Evolutionary conservation across 192 early-diverging fungal species (phyloP), one percentile per base, ranked within the genome.

Genomic region (Mortierella alpina): DNA sequence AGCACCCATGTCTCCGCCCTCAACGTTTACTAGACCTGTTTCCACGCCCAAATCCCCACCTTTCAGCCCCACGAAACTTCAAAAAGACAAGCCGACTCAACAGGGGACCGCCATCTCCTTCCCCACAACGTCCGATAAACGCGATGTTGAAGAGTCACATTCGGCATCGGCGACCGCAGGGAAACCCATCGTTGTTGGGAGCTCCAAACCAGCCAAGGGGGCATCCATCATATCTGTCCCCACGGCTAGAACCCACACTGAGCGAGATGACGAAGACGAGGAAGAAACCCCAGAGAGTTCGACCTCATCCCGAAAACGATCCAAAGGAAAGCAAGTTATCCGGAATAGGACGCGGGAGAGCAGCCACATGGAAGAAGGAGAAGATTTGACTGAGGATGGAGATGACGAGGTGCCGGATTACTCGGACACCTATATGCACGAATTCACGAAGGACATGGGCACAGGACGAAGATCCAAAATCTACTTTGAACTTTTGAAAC

Each of bases 361-460:
- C 20, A 45, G 41, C 15, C 12, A 17, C 23, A 55, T 12, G 2
- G 73, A 58, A 2, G 75, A 49, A 18, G 66, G 8, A 48, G 75
- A 47, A 1, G 63, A 72, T 15, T 42, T 44, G 13, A 46, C 10
- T 0, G 77, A 68, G 48, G 69, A 68, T 7, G 54, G 41, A 11
- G 72, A 48, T 2, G 59, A 68, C 0, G 51, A 31, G 1, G 7
- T 79, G 48, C 77, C 77, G 4, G 77, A 80, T 47, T 80, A 80
- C 61, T 59, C 59, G 9, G 61, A 80, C 56, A 80, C 70, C 17
- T 70, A 54, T n/a, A 80, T 80, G 77, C 72, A 68, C 15, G 65
- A 80, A 61, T 80, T 80, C 41, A 65, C 66, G 5, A 72, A 68
- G 49, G 77, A 80, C 59, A 53, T 80, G 53, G 77, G 77, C 46